Percentiles rank a stretch among this genome's conserved stretches.
Conservation (phyloP, 2,329 filamentous ascomycete species). For the Alternaria alternata region DNA sequence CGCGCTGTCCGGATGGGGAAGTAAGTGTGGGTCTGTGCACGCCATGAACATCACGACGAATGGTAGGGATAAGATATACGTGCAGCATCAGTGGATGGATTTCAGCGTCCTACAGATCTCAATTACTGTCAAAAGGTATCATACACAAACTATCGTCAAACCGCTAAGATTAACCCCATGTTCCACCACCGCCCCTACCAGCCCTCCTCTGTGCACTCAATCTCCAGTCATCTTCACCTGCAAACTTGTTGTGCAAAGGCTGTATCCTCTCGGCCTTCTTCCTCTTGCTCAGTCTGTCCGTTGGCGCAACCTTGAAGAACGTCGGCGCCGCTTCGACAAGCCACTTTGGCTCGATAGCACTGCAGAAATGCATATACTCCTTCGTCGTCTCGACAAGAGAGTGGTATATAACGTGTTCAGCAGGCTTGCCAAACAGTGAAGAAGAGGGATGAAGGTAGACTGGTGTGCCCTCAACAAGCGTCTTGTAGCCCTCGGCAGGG, state of each 20-base stretch:
- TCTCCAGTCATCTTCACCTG: constrained; percentile 93
- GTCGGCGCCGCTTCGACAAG: constrained; percentile 96
- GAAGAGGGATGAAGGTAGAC: constrained; percentile 94
- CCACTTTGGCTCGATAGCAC: constrained; percentile 91
- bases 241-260: constrained; percentile 92
- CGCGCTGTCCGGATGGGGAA: constrained; percentile 29
- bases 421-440: constrained; percentile 91
- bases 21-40: constrained; percentile 26
- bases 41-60: neutral
- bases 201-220: constrained; percentile 85
- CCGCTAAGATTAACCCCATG: constrained; percentile 73
- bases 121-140: neutral
- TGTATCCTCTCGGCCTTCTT: constrained; percentile 95
- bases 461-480: constrained; percentile 90
- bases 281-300: constrained; percentile 84
- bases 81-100: neutral
- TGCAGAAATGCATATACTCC: constrained; percentile 98
- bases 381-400: constrained; percentile 90
- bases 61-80: neutral
- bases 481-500: constrained; percentile 96
- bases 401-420: constrained; percentile 96
- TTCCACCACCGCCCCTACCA: constrained; percentile 87
- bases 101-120: neutral
- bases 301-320: constrained; percentile 96
- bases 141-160: neutral